Base-by-base conservation (phyloP, 2,329 filamentous ascomycete species). In the Fusarium luffae region DNA sequence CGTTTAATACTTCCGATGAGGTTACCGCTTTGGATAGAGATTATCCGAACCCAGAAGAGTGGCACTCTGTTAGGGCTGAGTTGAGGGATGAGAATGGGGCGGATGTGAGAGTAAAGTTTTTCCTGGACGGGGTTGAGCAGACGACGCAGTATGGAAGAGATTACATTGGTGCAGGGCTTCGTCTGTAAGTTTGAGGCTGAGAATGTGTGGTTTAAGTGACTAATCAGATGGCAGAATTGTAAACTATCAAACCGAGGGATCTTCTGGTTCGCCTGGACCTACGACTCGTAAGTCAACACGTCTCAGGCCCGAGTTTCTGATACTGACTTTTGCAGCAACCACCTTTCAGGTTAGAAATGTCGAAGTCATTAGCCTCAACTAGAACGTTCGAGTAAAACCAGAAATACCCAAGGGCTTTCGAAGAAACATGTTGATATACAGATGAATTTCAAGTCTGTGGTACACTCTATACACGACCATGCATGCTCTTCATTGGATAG, bases 51-150 rank as follows among this genome's bases (percentile, higher is more conserved):
- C 68, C 68, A 11, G 30, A 19, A 19, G 28, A 65, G 34, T 70
- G 68, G 68, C 68, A 70, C 19, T 68, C 63, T 32, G 68, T 70
- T 10, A 48, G 68, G 30, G 68, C 68, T 30, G 68, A 70, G 18
- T 18, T 70, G 59, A 59, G 68, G 3, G 68, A 70, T 27, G 68
- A 70, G 47, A 70, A 70, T 23, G 68, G 68, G 0, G 47, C 28
- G 14, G 63, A 71, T 40, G 68, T 70, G 12, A 55, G 68, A 16
- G 58, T 70, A n/a, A 70, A 71, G 30, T 70, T 70, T n/a, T 70
- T 70, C 18, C 59, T 71, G 4, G 68, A 70, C 4, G 66, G 55
- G 6, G 28, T 50, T 32, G 66, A 69, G 7, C 55, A 66, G 61
- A 69, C 66, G 3, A 70, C 66, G 1, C 66, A 69, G 34, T 70